These are phyloP conservation scores for Nephelium lappaceum DNA, from an alignment of 345 rosid genomes.

Conservation along the genomic window DNA sequence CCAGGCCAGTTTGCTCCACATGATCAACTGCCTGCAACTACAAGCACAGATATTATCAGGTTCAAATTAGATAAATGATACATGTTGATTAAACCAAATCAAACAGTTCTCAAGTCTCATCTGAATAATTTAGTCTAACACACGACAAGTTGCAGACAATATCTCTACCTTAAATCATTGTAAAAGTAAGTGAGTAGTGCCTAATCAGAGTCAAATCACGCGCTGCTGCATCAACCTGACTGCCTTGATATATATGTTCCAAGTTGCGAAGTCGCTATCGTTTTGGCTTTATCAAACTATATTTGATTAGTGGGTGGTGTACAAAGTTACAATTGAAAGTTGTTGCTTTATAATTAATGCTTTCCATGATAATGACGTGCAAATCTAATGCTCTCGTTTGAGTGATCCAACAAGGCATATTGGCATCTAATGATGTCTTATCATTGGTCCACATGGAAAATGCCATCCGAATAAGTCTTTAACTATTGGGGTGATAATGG, in stretches of 20 bases:
- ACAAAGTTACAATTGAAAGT: background rate
- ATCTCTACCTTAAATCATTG: background rate
- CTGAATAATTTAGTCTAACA: background rate
- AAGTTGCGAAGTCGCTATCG: slow-evolving; percentile 10
- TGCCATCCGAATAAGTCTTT: slow-evolving; percentile 9
- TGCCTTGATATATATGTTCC: no score
- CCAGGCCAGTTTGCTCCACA: background rate
- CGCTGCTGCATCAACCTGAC: no score
- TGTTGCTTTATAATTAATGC: background rate
- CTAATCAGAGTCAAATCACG: background rate
- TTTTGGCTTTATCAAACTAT: background rate
- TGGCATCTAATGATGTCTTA: slow-evolving; percentile 6
- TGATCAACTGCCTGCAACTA: background rate
- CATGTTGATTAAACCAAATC: no score
- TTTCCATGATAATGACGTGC: background rate
- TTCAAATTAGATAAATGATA: no score
- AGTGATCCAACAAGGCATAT: slow-evolving; percentile 1
- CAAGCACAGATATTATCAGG: no score
- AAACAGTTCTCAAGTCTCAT: no score
- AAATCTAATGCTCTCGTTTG: background rate
- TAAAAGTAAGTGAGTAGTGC: background rate
- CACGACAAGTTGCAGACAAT: no score
- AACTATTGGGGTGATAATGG: background rate
- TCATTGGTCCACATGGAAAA: slow-evolving; percentile 18
- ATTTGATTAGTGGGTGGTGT: background rate